A percentile compares a stretch with the other conserved stretches of the same genome.
Conservation (phyloP, 257 asterid species). For the Forsythia suspensa region DNA sequence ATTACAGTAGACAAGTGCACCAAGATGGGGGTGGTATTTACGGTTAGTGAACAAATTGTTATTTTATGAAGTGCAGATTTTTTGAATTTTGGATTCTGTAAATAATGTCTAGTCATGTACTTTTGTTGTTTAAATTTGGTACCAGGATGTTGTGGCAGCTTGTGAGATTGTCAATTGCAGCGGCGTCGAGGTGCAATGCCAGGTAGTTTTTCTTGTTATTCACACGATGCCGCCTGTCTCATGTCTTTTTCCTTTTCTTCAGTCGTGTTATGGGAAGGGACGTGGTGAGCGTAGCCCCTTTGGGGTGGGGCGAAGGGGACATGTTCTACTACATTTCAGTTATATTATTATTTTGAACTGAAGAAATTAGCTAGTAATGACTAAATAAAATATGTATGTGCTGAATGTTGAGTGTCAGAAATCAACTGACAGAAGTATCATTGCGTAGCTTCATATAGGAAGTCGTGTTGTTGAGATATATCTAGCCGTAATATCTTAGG, state of each 20-base stretch:
- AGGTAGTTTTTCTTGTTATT: conserved; percentile 6
- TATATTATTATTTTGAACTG: not conserved
- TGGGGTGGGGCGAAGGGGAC: not conserved
- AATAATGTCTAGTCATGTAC: conserved; percentile 23
- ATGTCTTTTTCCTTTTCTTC: not conserved
- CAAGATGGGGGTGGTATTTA: conserved; percentile 91
- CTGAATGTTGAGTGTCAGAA: not conserved
- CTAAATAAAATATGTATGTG: not conserved
- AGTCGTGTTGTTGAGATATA: not conserved
- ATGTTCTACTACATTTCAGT: not conserved
- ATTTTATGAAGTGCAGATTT: not conserved
- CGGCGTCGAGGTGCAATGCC: conserved; percentile 90
- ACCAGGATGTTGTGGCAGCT: conserved; percentile 98
- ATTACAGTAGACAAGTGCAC: conserved; percentile 96
- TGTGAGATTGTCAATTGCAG: conserved; percentile 93
- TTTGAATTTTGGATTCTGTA: not conserved
- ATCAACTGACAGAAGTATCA: not conserved
- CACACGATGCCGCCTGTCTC: not conserved
- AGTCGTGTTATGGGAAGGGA: not conserved
- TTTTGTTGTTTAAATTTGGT: conserved; percentile 24
- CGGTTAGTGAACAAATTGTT: conserved; percentile 50
- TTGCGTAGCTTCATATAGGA: not conserved
- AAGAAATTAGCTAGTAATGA: not conserved
- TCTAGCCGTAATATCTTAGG: not conserved
- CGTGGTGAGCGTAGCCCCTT: not conserved